Evolutionary conservation across 1,284 basidiomycete genomes (phyloP).

Genomic region (Waitea zeae): DNA sequence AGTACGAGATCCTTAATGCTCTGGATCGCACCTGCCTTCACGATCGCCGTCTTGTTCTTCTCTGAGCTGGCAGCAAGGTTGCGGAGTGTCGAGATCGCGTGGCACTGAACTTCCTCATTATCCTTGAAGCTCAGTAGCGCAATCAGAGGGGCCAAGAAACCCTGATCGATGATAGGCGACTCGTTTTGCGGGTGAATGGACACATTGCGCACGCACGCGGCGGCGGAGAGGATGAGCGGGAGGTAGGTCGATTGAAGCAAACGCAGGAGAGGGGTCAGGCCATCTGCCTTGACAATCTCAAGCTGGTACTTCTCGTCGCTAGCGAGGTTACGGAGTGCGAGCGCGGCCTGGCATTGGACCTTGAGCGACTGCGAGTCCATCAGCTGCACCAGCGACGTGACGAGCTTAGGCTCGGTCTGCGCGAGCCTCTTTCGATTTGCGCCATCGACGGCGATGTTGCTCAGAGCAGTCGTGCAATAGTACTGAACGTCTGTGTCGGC

Average conservation of each 20-base stretch:
- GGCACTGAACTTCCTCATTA: slow-evolving; percentile 99
- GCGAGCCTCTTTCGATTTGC: slow-evolving; percentile 91
- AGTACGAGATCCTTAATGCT: slow-evolving; percentile 95
- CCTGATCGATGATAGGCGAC: slow-evolving; percentile 97
- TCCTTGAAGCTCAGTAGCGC: slow-evolving; percentile 95
- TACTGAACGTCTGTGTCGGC: slow-evolving; percentile 99
- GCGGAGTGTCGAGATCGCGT: slow-evolving; percentile 96
- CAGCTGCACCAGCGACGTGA: slow-evolving; percentile 84
- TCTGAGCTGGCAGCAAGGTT: slow-evolving; percentile 96
- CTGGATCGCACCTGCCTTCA: slow-evolving; percentile 96
- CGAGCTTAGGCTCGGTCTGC: slow-evolving; percentile 87
- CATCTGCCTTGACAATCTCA: slow-evolving; percentile 95
- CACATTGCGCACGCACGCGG: slow-evolving; percentile 97
- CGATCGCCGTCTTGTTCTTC: slow-evolving; percentile 97
- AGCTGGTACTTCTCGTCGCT: slow-evolving; percentile 99
- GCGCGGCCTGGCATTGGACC: slow-evolving; percentile 96
- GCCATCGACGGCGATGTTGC: slow-evolving; percentile 97
- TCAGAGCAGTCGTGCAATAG: slow-evolving; percentile 97
- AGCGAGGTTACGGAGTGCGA: slow-evolving; percentile 92
- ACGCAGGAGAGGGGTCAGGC: slow-evolving; percentile 82
- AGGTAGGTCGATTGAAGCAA: slow-evolving; percentile 95
- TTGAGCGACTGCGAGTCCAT: slow-evolving; percentile 98
- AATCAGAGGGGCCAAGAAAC: slow-evolving; percentile 92
- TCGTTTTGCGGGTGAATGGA: slow-evolving; percentile 98
- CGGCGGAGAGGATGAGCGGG: slow-evolving; percentile 96